Evolutionary conservation across 2,329 filamentous ascomycete genomes (phyloP).

Genomic region (Curvularia sp.): DNA sequence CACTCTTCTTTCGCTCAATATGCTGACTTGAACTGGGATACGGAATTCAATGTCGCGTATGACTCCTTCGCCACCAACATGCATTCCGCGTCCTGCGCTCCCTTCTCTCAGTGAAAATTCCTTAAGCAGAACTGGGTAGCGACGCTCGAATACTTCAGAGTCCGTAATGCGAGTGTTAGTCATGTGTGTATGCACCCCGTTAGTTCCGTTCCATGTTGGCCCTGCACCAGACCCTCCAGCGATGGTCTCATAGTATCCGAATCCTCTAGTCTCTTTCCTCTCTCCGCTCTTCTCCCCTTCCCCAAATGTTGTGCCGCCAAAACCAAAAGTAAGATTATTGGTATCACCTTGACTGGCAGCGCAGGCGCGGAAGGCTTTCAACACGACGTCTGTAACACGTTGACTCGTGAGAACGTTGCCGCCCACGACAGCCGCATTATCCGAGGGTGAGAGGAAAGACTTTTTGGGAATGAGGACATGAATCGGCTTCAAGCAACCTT

Average conservation of each 20-base stretch:
- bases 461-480: constrained; percentile 75
- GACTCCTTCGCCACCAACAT: constrained; percentile 77
- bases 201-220: constrained; percentile 74
- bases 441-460: constrained; percentile 76
- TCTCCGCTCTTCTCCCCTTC: constrained; percentile 18
- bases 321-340: constrained; percentile 86
- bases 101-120: constrained; percentile 71
- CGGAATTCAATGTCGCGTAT: constrained; percentile 83
- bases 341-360: constrained; percentile 81
- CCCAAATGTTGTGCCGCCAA: constrained; percentile 62
- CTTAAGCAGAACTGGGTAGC: constrained; percentile 76
- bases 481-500: constrained; percentile 81
- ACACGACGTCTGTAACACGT: constrained; percentile 81
- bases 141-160: constrained; percentile 77
- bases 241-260: constrained; percentile 89
- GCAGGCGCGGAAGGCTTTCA: constrained; percentile 80
- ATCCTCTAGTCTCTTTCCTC: constrained; percentile 69
- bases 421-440: constrained; percentile 80
- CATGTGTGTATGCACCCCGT: constrained; percentile 83
- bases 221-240: constrained; percentile 79
- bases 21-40: constrained; percentile 77
- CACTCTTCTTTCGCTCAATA: constrained; percentile 78
- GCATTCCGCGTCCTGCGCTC: constrained; percentile 70
- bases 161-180: constrained; percentile 87
- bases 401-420: constrained; percentile 81